Evolutionary conservation across 352 stramenopile genomes (phyloP), one percentile per base, ranked within the genome.

Genomic region (Thraustotheca clavata): DNA sequence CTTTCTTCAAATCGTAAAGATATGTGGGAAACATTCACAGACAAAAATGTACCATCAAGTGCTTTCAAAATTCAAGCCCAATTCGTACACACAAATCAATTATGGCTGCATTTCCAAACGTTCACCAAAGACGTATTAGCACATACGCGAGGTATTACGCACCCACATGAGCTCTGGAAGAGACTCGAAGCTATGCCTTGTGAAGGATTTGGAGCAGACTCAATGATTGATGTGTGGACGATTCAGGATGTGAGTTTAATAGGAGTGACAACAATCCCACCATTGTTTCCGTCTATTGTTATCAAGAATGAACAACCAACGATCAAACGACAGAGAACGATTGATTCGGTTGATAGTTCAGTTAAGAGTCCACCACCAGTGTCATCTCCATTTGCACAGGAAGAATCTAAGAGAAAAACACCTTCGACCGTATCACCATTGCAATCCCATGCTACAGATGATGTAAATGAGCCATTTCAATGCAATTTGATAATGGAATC

Each of bases 1-100:
- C 31, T 65, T 27, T 65, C 57, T n/a, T 55, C 57, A 4, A 65
- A 65, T 32, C 57, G 57, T 27, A 31, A 50, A 38, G 38, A 52
- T 26, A 65, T 36, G 4, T 65, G 57, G 57, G 12, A 52, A 16
- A 65, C 38, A 4, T 20, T 38, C 29, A 16, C 18, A 4, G 57
- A 65, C 20, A 26, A 18, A 9, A 20, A 31, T 5, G 57, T 27
- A 4, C 20, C 38, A 16, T n/a, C 14, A 20, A 11, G 12, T 9
- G 29, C 26, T 18, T 55, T 65, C 26, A 11, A 20, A 18, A 8
- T 33, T 32, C 24, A 40, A 29, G 57, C 47, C 12, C 16, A 20
- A 22, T 18, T 65, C 12, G 41, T 46, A 18, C 46, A 4, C 18
- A 20, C 38, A 24, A 38, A n/a, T 18, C 39, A 18, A 40, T 29